Evolutionary conservation across 495 filamentous ascomycete species (phyloP).

Genomic region (Hyaloscypha variabilis): DNA sequence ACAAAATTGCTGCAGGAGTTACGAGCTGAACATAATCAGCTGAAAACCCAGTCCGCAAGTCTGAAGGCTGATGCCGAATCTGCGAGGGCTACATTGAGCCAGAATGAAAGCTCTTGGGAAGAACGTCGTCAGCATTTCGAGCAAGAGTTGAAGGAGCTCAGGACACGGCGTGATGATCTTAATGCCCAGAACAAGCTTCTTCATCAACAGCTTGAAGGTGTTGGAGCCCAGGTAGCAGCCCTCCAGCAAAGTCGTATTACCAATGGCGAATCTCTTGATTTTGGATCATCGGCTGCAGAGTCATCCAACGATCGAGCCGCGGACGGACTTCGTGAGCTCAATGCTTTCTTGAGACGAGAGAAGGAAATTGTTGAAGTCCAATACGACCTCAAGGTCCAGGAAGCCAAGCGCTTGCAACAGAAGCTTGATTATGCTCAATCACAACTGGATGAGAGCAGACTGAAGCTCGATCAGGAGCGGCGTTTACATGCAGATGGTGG

Average conservation of each 20-base stretch:
- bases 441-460: conserved; percentile 81
- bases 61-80: conserved; percentile 79
- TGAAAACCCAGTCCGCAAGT: conserved; percentile 74
- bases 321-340: conserved; percentile 83
- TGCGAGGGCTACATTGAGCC: conserved; percentile 71
- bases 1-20: conserved; percentile 78
- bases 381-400: conserved; percentile 83
- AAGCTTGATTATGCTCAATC: conserved; percentile 84
- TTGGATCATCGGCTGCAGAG: conserved; percentile 38
- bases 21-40: conserved; percentile 76
- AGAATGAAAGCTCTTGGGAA: conserved; percentile 85
- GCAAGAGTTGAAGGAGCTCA: conserved; percentile 76
- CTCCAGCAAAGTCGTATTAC: conserved; percentile 72
- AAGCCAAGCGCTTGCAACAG: conserved; percentile 83
- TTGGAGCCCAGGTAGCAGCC: conserved; percentile 73
- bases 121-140: conserved; percentile 81
- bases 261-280: conserved; percentile 47
- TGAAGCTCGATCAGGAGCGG: conserved; percentile 88
- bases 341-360: conserved; percentile 88
- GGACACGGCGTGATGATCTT: conserved; percentile 76
- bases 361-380: conserved; percentile 98
- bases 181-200: conserved; percentile 84
- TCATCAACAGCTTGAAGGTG: conserved; percentile 83
- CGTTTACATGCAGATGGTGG: conserved; percentile 72
- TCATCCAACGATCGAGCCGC: conserved; percentile 47